A percentile compares a stretch with the other conserved stretches of the same genome.
Conservation (phyloP, 345 rosid genomes). For the Arabis hirsuta region DNA sequence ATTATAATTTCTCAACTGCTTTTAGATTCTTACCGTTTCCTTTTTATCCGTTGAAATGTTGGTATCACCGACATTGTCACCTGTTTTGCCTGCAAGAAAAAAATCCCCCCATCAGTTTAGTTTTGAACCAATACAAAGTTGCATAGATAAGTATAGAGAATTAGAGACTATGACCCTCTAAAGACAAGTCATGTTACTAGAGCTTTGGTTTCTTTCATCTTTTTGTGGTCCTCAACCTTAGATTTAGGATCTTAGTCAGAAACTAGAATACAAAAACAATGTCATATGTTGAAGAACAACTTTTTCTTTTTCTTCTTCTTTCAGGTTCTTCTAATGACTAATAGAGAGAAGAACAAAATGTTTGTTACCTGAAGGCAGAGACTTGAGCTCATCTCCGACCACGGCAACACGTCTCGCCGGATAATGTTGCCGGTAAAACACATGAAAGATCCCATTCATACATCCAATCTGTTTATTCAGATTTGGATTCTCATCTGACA, state of each 20-base stretch:
- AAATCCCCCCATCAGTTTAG: conserved; percentile 2
- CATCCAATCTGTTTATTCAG: conserved; percentile 85
- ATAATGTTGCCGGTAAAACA: conserved; percentile 72
- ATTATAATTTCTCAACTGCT: neutral
- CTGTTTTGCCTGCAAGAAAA: conserved; percentile 52
- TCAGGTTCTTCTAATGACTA: conserved; percentile 10
- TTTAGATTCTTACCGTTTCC: conserved; percentile 50
- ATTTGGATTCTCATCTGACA: conserved; percentile 76
- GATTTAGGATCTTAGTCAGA: conserved; percentile 39
- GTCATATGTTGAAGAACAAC: conserved; percentile 20
- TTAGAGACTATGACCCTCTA: conserved; percentile 14
- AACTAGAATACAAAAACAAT: conserved; percentile 43
- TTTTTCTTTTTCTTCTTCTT: too few species aligned
- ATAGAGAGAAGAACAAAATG: conserved; percentile 1
- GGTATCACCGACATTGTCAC: conserved; percentile 45
- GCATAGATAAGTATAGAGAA: conserved; percentile 4
- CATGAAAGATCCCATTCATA: conserved; percentile 82
- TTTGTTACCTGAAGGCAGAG: conserved; percentile 61
- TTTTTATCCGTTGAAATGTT: conserved; percentile 46
- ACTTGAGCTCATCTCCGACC: conserved; percentile 48
- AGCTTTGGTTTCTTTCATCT: conserved; percentile 36
- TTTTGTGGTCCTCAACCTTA: conserved; percentile 42
- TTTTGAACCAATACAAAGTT: conserved; percentile 8
- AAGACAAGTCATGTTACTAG: conserved; percentile 35
- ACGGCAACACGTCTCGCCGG: conserved; percentile 52